Conservation (phyloP, 169 alveolate genomes). For the Hepatocystis sp. region DNA sequence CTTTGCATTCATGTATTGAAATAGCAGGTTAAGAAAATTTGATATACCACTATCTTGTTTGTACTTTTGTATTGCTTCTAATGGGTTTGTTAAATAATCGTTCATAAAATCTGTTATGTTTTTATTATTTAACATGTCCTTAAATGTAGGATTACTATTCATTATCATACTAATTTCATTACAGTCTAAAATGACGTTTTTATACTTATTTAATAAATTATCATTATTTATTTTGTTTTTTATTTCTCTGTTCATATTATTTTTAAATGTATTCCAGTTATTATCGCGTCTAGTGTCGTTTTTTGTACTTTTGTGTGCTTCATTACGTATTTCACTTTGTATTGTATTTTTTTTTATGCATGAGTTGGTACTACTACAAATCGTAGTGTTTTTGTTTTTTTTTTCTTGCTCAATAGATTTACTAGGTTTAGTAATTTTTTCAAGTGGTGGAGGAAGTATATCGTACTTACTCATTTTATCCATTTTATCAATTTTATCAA, state of each 20-base stretch:
- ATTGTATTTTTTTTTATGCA: too few relatives aligned
- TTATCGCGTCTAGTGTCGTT: too few relatives aligned
- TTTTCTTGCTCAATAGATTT: too few relatives aligned
- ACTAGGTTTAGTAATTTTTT: too few relatives aligned
- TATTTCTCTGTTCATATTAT: background rate
- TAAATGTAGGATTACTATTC: conserved; percentile 10
- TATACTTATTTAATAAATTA: conserved; percentile 19
- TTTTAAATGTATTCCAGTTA: too few relatives aligned
- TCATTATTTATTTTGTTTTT: background rate
- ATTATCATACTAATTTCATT: conserved; percentile 35
- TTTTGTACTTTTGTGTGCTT: too few relatives aligned
- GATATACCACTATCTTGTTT: conserved; percentile 13
- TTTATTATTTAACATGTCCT: conserved; percentile 6
- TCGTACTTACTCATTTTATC: too few relatives aligned
- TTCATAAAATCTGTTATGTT: conserved; percentile 25
- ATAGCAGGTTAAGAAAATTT: conserved; percentile 13
- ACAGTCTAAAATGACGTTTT: conserved; percentile 38
- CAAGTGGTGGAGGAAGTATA: too few relatives aligned
- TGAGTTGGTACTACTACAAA: too few relatives aligned
- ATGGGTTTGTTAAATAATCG: conserved; percentile 30
- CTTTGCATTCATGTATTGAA: conserved; percentile 55
- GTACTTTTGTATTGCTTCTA: conserved; percentile 36
- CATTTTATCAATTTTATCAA: too few relatives aligned
- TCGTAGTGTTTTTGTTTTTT: too few relatives aligned
- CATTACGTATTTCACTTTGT: too few relatives aligned